Conservation (phyloP, 345 rosid genomes). For the Psidium friedrichsthalianum region DNA sequence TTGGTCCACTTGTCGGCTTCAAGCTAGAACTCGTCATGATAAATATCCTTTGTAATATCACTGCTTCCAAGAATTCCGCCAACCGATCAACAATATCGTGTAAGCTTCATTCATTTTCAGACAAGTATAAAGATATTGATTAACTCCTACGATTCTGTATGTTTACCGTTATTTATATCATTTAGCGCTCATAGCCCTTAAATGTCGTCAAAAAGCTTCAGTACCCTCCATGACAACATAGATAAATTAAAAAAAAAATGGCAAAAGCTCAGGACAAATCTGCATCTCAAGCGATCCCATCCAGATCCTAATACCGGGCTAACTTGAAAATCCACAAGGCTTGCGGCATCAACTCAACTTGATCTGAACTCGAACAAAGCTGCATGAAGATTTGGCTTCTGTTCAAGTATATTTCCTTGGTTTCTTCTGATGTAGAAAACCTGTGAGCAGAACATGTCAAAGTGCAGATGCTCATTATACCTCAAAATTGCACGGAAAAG, state of each 20-base stretch:
- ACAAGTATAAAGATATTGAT: too few species aligned
- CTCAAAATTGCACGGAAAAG: not conserved
- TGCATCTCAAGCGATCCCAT: not conserved
- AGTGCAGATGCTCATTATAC: not conserved
- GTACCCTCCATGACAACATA: not conserved
- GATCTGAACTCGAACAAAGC: not conserved
- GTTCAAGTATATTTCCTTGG: not conserved
- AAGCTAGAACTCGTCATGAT: not conserved
- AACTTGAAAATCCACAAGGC: not conserved
- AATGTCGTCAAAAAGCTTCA: not conserved
- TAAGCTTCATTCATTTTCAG: not conserved
- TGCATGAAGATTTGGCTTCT: not conserved
- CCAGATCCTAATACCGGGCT: not conserved
- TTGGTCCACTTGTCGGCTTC: not conserved
- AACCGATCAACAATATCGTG: not conserved
- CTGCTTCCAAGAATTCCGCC: not conserved
- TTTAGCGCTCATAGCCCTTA: not conserved
- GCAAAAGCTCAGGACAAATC: not conserved
- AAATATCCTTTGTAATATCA: not conserved
- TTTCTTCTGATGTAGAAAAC: not conserved
- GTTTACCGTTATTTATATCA: not conserved
- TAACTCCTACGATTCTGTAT: not conserved
- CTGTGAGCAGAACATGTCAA: not conserved
- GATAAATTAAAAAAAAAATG: not conserved
- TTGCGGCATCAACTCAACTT: not conserved